These are phyloP conservation scores for Chaetomiaceae sp. DNA, from an alignment of 2,329 filamentous ascomycete genomes.

Conservation along the genomic window DNA sequence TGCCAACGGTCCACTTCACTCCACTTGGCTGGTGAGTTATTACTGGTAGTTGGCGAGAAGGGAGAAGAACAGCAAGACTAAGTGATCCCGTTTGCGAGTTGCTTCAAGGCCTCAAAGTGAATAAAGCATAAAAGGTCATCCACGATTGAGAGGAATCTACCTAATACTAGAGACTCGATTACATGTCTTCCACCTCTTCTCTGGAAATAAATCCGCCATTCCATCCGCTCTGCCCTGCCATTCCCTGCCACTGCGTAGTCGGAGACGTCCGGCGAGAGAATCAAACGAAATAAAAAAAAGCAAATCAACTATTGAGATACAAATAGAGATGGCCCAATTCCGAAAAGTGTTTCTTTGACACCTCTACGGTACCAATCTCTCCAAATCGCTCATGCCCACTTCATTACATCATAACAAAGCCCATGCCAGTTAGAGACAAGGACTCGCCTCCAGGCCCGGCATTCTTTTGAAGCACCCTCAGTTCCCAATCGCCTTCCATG, in stretches of 20 bases:
- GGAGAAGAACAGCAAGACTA: no score
- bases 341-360: not conserved
- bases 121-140: not conserved
- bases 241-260: no score
- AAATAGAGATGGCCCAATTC: slow-evolving; percentile 12
- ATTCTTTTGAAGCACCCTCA: no score
- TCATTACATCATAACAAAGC: slow-evolving; percentile 25
- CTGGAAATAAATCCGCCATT: not conserved
- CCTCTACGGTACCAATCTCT: slow-evolving; percentile 5
- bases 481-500: no score
- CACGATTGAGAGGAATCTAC: slow-evolving; percentile 14
- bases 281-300: slow-evolving; percentile 2
- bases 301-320: slow-evolving; percentile 18
- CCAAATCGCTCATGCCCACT: slow-evolving; percentile 9
- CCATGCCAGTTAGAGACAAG: no score
- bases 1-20: no score
- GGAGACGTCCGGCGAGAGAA: no score
- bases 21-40: no score
- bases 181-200: not conserved
- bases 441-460: no score
- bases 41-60: no score
- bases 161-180: slow-evolving; percentile 3
- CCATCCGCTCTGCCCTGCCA: not conserved
- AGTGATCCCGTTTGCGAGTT: no score
- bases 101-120: no score